Percentiles rank a stretch among this genome's conserved stretches.
Conservation (phyloP, 257 asterid genomes). For the Marsdenia floribunda region DNA sequence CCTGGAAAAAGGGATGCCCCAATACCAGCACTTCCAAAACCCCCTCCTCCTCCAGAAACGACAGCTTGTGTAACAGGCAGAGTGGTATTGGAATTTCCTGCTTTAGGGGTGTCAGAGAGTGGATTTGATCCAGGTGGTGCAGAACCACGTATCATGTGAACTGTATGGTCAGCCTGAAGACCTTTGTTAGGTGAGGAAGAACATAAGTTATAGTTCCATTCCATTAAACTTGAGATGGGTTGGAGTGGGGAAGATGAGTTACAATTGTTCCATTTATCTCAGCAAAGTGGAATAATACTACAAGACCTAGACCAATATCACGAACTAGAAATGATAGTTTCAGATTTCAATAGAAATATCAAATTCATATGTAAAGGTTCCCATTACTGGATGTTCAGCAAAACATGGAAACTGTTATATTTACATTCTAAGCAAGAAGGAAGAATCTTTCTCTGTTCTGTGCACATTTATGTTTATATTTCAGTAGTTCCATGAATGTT, state of each 20-base stretch:
- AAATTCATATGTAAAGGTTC: neutral
- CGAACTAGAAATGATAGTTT: neutral
- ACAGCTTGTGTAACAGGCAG: constrained; percentile 30
- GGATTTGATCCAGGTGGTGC: constrained; percentile 40
- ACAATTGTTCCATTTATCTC: neutral
- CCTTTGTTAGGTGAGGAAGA: constrained; percentile 26
- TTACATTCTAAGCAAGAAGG: neutral
- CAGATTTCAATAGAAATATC: neutral
- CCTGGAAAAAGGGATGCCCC: constrained; percentile 44
- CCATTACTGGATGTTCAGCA: neutral
- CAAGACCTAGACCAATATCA: neutral
- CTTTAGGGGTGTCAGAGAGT: constrained; percentile 10
- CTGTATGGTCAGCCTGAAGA: constrained; percentile 59
- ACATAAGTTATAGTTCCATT: neutral
- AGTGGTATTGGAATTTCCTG: constrained; percentile 24
- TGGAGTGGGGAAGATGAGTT: neutral
- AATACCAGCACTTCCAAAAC: constrained; percentile 31
- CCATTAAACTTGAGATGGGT: neutral
- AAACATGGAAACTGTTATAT: neutral
- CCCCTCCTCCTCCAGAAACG: constrained; percentile 23
- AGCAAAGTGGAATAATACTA: neutral
- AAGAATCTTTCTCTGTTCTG: neutral
- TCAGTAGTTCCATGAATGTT: neutral
- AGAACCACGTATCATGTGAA: constrained; percentile 60
- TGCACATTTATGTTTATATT: neutral